Conservation (phyloP, 352 stramenopile genomes). For the Thalassiosira livingstoniorum region DNA sequence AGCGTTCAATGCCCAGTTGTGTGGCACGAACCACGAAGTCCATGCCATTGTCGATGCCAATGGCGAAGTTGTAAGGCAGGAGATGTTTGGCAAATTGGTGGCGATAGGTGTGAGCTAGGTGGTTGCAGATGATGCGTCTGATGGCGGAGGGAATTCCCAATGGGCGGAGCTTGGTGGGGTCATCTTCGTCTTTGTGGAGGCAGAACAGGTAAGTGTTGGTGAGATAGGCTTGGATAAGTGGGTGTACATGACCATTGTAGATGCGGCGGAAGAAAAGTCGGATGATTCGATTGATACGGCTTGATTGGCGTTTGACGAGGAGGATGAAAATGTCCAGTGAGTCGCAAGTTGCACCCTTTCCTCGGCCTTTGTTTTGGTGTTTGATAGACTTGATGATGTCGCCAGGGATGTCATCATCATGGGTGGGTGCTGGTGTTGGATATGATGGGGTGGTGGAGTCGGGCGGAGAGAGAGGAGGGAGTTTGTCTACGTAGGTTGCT, state of each 20-base stretch:
- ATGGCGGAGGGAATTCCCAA: not conserved
- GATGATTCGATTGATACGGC: no score
- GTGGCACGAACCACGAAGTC: not conserved
- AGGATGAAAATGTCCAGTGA: no score
- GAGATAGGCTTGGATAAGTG: not conserved
- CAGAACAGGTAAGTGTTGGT: not conserved
- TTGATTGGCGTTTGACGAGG: no score
- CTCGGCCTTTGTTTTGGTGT: not conserved
- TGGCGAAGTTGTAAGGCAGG: not conserved
- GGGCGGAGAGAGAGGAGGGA: no score
- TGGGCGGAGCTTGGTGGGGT: not conserved
- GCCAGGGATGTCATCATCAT: constrained; percentile 13
- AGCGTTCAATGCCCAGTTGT: not conserved
- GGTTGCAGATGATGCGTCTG: not conserved
- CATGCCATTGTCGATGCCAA: not conserved
- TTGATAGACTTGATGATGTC: not conserved
- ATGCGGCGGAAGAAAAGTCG: not conserved
- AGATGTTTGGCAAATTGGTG: not conserved
- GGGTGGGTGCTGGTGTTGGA: no score
- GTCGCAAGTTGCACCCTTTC: no score
- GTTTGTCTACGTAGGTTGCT: no score
- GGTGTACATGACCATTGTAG: not conserved
- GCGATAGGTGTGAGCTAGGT: not conserved
- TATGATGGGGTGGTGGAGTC: no score
- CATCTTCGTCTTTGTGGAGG: not conserved